phyloP scores from a whole-genome alignment of 2,329 filamentous ascomycete genomes.

The Fusarium proliferatum region DNA sequence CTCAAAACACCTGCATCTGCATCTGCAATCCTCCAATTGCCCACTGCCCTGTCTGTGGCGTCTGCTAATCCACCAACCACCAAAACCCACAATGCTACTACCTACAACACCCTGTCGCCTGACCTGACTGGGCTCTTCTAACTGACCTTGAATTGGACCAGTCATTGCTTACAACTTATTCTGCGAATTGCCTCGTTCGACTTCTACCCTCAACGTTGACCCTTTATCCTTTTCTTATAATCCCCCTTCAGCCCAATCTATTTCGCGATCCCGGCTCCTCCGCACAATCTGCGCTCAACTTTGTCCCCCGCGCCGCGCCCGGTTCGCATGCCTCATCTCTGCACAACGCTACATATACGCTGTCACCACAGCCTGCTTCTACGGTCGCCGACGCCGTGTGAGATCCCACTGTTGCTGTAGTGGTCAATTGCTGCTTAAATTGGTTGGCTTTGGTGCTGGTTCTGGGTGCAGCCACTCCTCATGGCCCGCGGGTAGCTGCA shows the following conservation, averaged over 20 bases:
- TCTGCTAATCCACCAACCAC: constrained; percentile 28
- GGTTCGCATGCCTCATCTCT: constrained; percentile 51
- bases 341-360: constrained; percentile 45
- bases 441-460: constrained; percentile 20
- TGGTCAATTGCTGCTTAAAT: constrained; percentile 35
- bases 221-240: not conserved
- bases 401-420: constrained; percentile 31
- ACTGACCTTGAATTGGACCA: constrained; percentile 31
- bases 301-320: constrained; percentile 36
- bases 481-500: constrained; percentile 46
- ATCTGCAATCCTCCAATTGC: constrained; percentile 9
- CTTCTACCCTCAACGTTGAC: constrained; percentile 1
- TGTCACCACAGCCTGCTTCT: constrained; percentile 39
- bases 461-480: constrained; percentile 39
- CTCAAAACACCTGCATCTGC: not conserved
- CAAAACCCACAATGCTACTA: constrained; percentile 18
- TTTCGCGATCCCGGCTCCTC: constrained; percentile 29
- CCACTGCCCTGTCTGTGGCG: constrained; percentile 27
- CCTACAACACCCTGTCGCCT: constrained; percentile 39
- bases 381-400: constrained; percentile 42
- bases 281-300: constrained; percentile 28
- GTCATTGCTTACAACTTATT: constrained; percentile 39
- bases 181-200: constrained; percentile 44
- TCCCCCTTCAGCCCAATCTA: not conserved
- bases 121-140: constrained; percentile 25